A percentile compares a stretch with the other conserved stretches of the same genome.
These are phyloP conservation scores for Chernovozyma sophiae-reginae DNA, from an alignment of 1,139 yeast species.

Conservation along the genomic window DNA sequence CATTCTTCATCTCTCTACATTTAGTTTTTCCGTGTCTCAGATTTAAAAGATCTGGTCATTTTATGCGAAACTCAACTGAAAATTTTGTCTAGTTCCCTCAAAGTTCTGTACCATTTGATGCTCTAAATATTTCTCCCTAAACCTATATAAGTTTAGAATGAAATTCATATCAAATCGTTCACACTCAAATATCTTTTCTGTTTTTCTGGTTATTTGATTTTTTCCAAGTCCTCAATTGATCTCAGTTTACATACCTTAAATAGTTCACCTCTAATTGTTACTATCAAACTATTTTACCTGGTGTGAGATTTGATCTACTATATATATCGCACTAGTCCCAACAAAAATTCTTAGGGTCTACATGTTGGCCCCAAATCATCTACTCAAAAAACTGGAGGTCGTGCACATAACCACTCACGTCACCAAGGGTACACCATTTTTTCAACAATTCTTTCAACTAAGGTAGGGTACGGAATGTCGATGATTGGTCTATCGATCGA, in stretches of 20 bases:
- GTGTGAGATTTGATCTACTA: not conserved
- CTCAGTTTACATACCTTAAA: not conserved
- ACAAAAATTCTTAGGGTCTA: no score
- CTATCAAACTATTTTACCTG: not conserved
- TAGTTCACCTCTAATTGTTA: not conserved
- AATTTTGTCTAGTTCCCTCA: no score
- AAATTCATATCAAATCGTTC: no score
- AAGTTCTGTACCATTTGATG: no score
- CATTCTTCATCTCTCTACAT: no score
- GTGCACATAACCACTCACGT: not conserved
- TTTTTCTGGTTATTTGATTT: no score
- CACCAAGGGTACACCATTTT: not conserved
- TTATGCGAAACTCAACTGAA: no score
- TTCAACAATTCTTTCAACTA: not conserved
- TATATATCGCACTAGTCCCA: conserved; percentile 1
- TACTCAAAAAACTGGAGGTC: not conserved
- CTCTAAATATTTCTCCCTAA: no score
- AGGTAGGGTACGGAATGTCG: not conserved
- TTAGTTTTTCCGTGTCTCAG: no score
- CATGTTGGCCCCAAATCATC: not conserved
- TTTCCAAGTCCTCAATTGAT: not conserved
- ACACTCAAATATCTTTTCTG: no score
- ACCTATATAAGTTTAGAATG: no score
- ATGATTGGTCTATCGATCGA: not conserved
- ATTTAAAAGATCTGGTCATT: no score